Conservation (phyloP, 495 filamentous ascomycete species). For the Clavariopsis aquatica region DNA sequence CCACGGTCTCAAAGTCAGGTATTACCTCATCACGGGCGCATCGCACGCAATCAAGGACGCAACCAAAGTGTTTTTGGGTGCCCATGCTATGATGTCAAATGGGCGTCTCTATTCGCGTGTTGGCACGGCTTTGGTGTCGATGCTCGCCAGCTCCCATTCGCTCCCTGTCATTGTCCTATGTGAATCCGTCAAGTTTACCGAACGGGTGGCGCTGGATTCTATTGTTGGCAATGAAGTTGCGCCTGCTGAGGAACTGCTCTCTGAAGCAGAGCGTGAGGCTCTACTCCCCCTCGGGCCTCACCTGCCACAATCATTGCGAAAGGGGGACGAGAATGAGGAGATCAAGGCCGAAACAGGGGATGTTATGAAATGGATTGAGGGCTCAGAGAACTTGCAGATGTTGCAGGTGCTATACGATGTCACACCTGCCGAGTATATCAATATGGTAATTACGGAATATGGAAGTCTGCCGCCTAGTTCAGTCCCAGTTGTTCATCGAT, state of each 20-base stretch:
- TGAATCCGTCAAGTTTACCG: constrained; percentile 94
- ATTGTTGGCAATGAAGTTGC: constrained; percentile 94
- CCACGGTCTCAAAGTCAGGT: constrained; percentile 73
- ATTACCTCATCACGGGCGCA: constrained; percentile 75
- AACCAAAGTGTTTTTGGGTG: constrained; percentile 78
- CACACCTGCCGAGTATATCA: constrained; percentile 84
- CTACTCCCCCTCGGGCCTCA: constrained; percentile 35
- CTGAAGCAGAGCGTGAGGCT: constrained; percentile 32
- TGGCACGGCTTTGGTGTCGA: constrained; percentile 86
- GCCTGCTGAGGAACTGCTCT: constrained; percentile 61
- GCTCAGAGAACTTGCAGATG: constrained; percentile 64
- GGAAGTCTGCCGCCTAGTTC: constrained; percentile 84
- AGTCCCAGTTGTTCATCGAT: constrained; percentile 63
- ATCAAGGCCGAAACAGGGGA: constrained; percentile 38
- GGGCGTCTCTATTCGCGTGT: constrained; percentile 79
- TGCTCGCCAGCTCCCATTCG: constrained; percentile 71
- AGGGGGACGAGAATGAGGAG: constrained; percentile 44
- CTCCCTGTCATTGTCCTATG: constrained; percentile 88
- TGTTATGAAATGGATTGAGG: constrained; percentile 58
- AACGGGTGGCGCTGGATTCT: constrained; percentile 83
- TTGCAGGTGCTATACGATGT: constrained; percentile 92
- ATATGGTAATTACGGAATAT: constrained; percentile 88
- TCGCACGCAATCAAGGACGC: constrained; percentile 70
- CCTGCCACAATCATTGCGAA: constrained; percentile 1
- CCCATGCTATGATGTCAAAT: constrained; percentile 33